Percentiles rank a stretch among this genome's conserved stretches.
phyloP scores from a whole-genome alignment of 108 stramenopile species.

The Skeletonema tropicum region DNA sequence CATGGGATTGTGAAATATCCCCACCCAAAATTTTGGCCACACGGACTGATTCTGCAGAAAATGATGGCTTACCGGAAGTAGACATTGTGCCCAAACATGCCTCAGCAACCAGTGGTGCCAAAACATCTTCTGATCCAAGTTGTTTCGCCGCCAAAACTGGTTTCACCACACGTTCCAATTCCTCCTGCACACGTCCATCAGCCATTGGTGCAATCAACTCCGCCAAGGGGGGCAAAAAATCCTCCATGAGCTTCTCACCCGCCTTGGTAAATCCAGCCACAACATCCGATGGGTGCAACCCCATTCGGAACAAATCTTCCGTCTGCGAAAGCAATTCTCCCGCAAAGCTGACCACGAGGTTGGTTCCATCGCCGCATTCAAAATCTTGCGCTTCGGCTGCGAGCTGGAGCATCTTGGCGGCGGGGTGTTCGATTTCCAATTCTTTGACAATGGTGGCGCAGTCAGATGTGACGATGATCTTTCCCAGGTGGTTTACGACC shows the following conservation, averaged over 20 bases:
- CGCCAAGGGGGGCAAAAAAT: constrained; percentile 71
- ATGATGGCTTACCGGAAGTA: constrained; percentile 38
- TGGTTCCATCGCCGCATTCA: constrained; percentile 96
- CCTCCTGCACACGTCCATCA: constrained; percentile 52
- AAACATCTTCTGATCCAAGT: constrained; percentile 75
- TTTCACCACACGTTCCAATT: constrained; percentile 65
- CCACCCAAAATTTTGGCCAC: constrained; percentile 95
- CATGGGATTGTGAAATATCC: constrained; percentile 74
- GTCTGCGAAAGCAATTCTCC: constrained; percentile 92
- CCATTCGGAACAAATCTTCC: constrained; percentile 91
- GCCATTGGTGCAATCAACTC: constrained; percentile 51
- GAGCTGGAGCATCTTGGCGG: constrained; percentile 94
- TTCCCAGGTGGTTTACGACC: constrained; percentile 98
- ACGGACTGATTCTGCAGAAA: constrained; percentile 90
- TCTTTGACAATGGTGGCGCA: constrained; percentile 96
- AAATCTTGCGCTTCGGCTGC: constrained; percentile 94
- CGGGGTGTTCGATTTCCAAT: constrained; percentile 98
- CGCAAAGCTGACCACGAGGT: constrained; percentile 92
- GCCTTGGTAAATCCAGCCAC: constrained; percentile 90
- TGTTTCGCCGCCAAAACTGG: constrained; percentile 95
- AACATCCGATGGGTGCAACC: constrained; percentile 93
- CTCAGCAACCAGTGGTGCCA: constrained; percentile 93
- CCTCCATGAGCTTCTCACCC: constrained; percentile 62
- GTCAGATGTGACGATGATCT: constrained; percentile 97
- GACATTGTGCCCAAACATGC: constrained; percentile 91